These are phyloP conservation scores for Ophiostoma novo-ulmi DNA, from an alignment of 2,329 filamentous ascomycete genomes.

Conservation along the genomic window DNA sequence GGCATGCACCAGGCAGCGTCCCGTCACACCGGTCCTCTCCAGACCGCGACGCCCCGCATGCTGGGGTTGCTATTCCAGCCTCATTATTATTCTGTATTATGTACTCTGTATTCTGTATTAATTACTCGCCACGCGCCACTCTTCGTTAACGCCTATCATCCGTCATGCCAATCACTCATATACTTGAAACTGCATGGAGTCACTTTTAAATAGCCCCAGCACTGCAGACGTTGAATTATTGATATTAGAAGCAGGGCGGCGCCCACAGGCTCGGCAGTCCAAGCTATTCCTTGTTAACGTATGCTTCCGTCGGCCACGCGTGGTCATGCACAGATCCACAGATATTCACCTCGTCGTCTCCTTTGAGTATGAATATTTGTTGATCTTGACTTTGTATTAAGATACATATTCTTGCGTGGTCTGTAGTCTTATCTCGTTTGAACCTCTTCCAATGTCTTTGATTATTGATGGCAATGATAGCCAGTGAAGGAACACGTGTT, in stretches of 20 bases:
- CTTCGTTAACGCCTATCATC: no score
- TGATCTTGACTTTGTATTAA: background rate
- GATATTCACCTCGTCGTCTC: background rate
- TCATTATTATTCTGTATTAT: background rate
- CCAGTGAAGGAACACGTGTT: background rate
- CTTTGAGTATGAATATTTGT: background rate
- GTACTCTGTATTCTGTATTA: no score
- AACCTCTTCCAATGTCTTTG: no score
- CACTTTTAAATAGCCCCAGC: no score
- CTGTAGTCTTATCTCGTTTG: background rate
- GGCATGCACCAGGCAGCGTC: background rate
- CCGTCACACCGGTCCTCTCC: slow-evolving; percentile 2
- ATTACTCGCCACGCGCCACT: no score
- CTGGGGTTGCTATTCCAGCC: background rate
- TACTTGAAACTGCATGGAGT: no score
- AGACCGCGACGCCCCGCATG: background rate
- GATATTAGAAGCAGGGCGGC: no score
- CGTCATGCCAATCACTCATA: no score
- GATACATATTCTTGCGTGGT: background rate
- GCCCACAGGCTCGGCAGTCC: no score
- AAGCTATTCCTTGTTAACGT: no score
- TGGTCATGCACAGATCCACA: background rate
- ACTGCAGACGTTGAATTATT: no score
- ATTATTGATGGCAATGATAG: background rate
- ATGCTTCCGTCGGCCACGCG: no score